phyloP scores from a whole-genome alignment of 441 rosid species.

The Populus trichocarpa region DNA sequence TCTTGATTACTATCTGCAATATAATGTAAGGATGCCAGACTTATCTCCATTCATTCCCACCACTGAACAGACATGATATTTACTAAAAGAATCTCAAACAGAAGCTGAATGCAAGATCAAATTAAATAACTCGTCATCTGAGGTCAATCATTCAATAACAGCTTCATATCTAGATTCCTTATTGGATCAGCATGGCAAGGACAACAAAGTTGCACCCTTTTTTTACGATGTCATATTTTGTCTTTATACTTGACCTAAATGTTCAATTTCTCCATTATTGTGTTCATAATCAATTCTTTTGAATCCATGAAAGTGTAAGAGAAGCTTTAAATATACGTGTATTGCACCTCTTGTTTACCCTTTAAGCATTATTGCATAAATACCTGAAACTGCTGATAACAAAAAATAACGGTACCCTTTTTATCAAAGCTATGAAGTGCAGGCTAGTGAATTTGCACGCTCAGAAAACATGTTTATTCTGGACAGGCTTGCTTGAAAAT shows the following conservation, averaged over 20 bases:
- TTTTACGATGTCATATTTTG: background rate
- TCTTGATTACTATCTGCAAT: constrained; percentile 58
- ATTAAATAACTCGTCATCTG: background rate
- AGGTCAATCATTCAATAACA: background rate
- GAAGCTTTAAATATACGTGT: background rate
- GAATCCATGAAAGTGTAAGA: background rate
- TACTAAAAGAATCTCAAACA: background rate
- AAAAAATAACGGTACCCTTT: background rate
- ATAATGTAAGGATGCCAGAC: background rate
- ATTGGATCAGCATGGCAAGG: background rate
- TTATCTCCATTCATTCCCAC: background rate
- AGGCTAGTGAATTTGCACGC: background rate
- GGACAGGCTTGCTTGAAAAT: background rate
- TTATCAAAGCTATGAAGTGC: background rate
- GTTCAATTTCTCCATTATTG: background rate
- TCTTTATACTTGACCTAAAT: background rate
- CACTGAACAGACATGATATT: background rate
- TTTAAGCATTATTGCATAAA: background rate
- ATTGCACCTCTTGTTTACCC: background rate
- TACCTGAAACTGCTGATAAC: background rate
- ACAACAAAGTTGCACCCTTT: background rate
- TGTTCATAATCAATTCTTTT: background rate
- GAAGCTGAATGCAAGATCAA: background rate
- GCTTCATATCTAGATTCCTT: background rate
- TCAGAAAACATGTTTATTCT: background rate